Base-by-base conservation (phyloP, 2,329 filamentous ascomycete species). In the Xylariaceae sp. region DNA sequence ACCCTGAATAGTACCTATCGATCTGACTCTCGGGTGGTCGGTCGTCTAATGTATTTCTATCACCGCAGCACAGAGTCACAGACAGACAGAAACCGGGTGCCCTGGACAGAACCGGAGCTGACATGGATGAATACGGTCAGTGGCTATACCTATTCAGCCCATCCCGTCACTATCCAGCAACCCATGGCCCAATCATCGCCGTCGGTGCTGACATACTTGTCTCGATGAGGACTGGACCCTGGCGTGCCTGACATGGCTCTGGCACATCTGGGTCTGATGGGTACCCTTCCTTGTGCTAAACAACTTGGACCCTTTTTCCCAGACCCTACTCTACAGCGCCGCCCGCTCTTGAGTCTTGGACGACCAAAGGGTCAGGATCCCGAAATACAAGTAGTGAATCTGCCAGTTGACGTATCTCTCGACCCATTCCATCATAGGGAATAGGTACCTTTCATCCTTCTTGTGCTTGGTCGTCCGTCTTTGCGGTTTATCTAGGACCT, bases 371-470 rank as follows among this genome's bases (percentile, higher is more conserved):
- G 38, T 31, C 40, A 40, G 31, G 36, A 45, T 44, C 31, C 41
- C 42, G 42, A 47, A 48, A 50, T n/a, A n/a, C 40, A 50, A 40
- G 50, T 44, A 44, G 44, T 46, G 45, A 48, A 52, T 50, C 51
- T 57, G 53, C 52, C 53, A 55, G 52, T 57, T 55, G 54, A 59
- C 55, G 55, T 57, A 55, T 54, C 48, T n/a, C n/a, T n/a, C n/a
- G n/a, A 49, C 47, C 46, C 52, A 54, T 53, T 53, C 51, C 45
- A 56, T 52, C 50, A 55, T 53, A 52, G 50, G 21, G 44, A 42
- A 47, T 46, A 48, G 40, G 38, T 42, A 43, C 21, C 21, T 24
- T 24, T 24, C 21, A 24, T 24, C 23, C 38, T 41, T 39, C 35
- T 38, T 45, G 43, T 43, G 36, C 17, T 27, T 40, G 43, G 43